Evolutionary conservation across 1,284 basidiomycete genomes (phyloP).

Genomic region (Cryptococcus depauperatus): DNA sequence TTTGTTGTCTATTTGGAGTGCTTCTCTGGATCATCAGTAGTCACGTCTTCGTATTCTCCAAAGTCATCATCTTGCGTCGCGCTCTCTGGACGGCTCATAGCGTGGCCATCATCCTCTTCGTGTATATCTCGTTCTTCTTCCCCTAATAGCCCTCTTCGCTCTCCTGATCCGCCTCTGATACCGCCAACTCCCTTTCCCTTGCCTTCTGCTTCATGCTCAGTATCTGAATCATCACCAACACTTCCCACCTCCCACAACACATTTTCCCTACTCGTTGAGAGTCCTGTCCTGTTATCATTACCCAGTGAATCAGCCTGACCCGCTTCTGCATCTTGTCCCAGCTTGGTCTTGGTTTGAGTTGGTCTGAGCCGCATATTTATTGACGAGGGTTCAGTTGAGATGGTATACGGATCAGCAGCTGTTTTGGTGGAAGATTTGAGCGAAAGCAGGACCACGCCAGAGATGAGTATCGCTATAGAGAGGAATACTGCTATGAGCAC

Average conservation of each 20-base stretch:
- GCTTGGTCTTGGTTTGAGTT: conserved; percentile 6
- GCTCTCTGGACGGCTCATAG: conserved; percentile 23
- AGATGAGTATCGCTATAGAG: conserved; percentile 73
- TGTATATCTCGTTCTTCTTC: conserved; percentile 21
- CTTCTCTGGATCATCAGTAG: too few relatives aligned
- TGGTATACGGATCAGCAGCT: conserved; percentile 28
- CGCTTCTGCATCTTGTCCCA: conserved; percentile 7
- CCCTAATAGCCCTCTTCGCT: conserved; percentile 31
- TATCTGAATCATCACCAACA: conserved; percentile 21
- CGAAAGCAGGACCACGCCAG: conserved; percentile 57
- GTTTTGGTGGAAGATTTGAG: conserved; percentile 36
- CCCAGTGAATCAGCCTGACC: conserved; percentile 6
- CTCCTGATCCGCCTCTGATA: conserved; percentile 20
- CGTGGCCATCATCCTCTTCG: conserved; percentile 14
- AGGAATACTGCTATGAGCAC: conserved; percentile 75
- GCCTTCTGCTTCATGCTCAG: conserved; percentile 16
- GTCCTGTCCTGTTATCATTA: background rate
- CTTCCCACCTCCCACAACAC: conserved; percentile 40
- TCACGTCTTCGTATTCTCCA: conserved; percentile 28
- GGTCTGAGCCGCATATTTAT: conserved; percentile 29
- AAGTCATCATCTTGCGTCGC: conserved; percentile 23
- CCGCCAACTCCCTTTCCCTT: conserved; percentile 24
- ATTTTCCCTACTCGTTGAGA: conserved; percentile 10
- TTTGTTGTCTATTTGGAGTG: too few relatives aligned
- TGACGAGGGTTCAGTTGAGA: conserved; percentile 14